Evolutionary conservation across 352 stramenopile genomes (phyloP), one percentile per base, ranked within the genome.

Genomic region (Detonula confervacea): DNA sequence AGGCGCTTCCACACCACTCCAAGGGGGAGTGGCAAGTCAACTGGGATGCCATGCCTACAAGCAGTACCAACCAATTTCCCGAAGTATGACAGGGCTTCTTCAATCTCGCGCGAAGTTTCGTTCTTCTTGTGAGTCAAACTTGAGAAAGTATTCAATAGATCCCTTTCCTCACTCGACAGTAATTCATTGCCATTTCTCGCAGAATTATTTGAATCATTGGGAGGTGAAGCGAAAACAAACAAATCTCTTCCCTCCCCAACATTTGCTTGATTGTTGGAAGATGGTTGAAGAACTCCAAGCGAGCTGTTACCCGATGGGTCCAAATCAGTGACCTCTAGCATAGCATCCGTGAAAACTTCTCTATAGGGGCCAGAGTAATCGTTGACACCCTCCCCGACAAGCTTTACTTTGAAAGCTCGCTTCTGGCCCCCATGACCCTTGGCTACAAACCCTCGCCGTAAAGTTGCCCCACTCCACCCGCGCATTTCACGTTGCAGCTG

Each of bases 331-430:
- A 98, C 81, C 84, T 99, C 97, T 47, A 97, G 91, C 7, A 98
- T 92, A 49, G 98, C 94, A 83, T 99, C 96, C 75, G 98, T 97
- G 80, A 99, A 99, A 1, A 98, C 95, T 22, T 98, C 97, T 44
- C 97, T 91, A 87, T 99, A 99, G 14, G 97, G 97, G 2, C 97
- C 97, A 63, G 97, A 98, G 67, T 99, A 98, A 87, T 99, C 97
- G 82, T 99, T 98, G 25, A 99, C 97, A 51, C 97, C 97, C 85
- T 99, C 97, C 62, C 96, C 96, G 47, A 99, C 88, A 55, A 99
- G 97, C 76, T 99, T 99, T n/a, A 99, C 96, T 85, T 99, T 99
- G 81, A 99, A 99, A 55, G 96, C 96, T 56, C 97, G 92, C 49
- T 97, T 95, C 84, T 99, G 97, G 4, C 96, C 96, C 29, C 96